These are phyloP conservation scores for Pilasporangium apinafurcum DNA, from an alignment of 352 stramenopile species.

Conservation along the genomic window DNA sequence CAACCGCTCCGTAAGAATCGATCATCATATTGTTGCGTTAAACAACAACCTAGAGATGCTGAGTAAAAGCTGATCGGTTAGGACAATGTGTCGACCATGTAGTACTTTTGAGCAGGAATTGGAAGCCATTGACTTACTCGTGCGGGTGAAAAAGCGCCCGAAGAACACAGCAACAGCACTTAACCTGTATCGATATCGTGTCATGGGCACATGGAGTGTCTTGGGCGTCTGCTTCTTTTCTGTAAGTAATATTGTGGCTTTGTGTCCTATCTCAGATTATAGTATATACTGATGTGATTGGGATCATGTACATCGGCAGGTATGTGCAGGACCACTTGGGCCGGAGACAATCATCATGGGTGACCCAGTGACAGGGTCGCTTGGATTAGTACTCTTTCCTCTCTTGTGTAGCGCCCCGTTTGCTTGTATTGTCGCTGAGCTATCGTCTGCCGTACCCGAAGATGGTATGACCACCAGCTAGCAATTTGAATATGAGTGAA, in stretches of 20 bases:
- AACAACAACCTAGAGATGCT: too few relatives aligned
- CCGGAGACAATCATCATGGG: slow-evolving; percentile 12
- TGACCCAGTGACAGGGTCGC: slow-evolving; percentile 11
- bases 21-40: too few relatives aligned
- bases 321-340: slow-evolving; percentile 9
- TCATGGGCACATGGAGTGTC: slow-evolving; percentile 7
- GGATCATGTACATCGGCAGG: not conserved
- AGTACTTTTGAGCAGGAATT: slow-evolving; percentile 17
- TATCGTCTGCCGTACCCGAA: slow-evolving; percentile 81
- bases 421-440: slow-evolving; percentile 84
- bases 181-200: slow-evolving; percentile 3
- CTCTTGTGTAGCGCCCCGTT: slow-evolving; percentile 83
- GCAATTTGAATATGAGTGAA: not conserved
- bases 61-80: too few relatives aligned
- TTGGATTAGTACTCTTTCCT: slow-evolving; percentile 23
- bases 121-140: slow-evolving; percentile 9
- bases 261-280: not conserved
- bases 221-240: slow-evolving; percentile 14
- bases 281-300: not conserved
- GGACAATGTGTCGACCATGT: too few relatives aligned
- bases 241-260: not conserved
- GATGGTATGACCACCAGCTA: slow-evolving; percentile 5
- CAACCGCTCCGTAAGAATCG: too few relatives aligned
- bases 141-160: not conserved
- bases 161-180: slow-evolving; percentile 1